Base-by-base conservation (phyloP, 768 basidiomycete genomes). In the Suillus placidus region DNA sequence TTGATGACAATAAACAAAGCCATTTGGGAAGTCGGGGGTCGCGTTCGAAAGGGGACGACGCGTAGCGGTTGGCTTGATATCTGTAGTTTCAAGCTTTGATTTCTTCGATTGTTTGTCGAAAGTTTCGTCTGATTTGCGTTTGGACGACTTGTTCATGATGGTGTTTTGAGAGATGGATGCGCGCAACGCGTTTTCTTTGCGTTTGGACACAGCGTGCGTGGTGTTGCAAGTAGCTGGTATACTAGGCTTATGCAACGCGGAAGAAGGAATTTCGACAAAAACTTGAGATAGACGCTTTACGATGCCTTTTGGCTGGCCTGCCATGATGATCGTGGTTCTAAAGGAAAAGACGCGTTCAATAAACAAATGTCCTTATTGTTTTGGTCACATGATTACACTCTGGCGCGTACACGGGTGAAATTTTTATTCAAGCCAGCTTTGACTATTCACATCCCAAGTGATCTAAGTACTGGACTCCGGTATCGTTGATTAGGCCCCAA, bases 1-100 rank as follows among this genome's bases (percentile, higher is more conserved):
- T 71, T 92, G 91, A 73, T 92, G 92, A 68, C 92, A 93, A 68
- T 87, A 85, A 60, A 85, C 75, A 57, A 73, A 81, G 71, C 70
- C 83, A 34, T 76, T 77, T 42, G 80, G 79, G 64, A 69, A 74
- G 45, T 79, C 76, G 23, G 78, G 64, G 13, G 64, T 71, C 67
- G 52, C 66, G 57, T 72, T 71, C 52, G 66, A 61, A 57, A 52
- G 70, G 12, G 51, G 62, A 23, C 64, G 57, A 51, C 70, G 64
- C 61, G 43, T 35, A 68, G 67, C 58, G 66, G 71, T 66, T 47
- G 66, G 47, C 66, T 69, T 49, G 54, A 68, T 55, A 52, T 63
- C 62, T 49, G 64, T 35, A 47, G 72, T 51, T 45, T 52, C 79
- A 30, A 72, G 35, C 64, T 70, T 69, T 69, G 38, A 61, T 51